Evolutionary conservation across 257 asterid species (phyloP), one percentile per base, ranked within the genome.

Genomic region (Asclepias syriaca): DNA sequence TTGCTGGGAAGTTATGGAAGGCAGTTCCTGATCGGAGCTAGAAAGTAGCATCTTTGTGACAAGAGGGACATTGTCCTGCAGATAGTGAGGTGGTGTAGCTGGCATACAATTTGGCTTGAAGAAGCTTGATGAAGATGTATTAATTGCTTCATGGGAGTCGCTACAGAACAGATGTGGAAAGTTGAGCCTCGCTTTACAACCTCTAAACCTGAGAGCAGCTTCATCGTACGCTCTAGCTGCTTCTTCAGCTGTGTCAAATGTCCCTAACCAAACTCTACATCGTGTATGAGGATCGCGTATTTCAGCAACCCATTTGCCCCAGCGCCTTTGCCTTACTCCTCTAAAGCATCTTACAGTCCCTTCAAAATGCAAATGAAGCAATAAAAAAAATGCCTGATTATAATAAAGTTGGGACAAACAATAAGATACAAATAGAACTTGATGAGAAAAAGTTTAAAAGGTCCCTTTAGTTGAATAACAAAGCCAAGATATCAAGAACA

Each of bases 261-360:
- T 82, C 10, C 86, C 86, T 46, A 82, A 37, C 86, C 86, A 79
- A 71, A 82, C 76, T 15, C 86, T 70, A 5, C 83, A 77, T 8
- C 80, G 84, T 39, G 66, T 79, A 14, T 59, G 68, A 46, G 86
- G 80, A 53, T 82, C 84, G 61, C 86, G 74, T 73, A 82, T 82
- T 67, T 82, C 86, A 1, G 86, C 86, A 13, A 81, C 86, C 84
- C 84, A 82, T 73, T 82, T 82, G 0, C 86, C 86, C 86, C 86
- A 79, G 15, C 79, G 86, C 57, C 84, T 71, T 69, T 79, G 86
- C 59, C 86, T 76, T 21, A 79, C 84, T 55, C 86, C 86, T 66
- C 86, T 79, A 72, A 76, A 82, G 70, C 65, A 68, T 65, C 76
- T 76, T 22, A 1, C 12, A 32, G 46, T 61, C 18, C 19, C 46